Percentiles rank a stretch among this genome's conserved stretches.
Conservation (phyloP, 106 monocot species). For the Acorus gramineus region DNA sequence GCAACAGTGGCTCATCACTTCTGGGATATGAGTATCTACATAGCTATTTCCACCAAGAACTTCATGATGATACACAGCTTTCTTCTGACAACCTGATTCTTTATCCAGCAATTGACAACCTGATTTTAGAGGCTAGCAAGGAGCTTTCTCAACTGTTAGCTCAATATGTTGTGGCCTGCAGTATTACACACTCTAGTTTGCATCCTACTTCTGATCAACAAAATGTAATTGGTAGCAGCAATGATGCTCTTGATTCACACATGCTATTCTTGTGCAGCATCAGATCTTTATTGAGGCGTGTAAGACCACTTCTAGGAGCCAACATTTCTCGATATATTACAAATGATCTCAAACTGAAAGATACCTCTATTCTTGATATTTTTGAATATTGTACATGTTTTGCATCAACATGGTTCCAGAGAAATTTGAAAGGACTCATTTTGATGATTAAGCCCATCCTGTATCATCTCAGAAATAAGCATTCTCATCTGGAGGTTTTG, state of each 20-base stretch:
- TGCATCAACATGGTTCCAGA: conserved; percentile 43
- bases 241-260: conserved; percentile 1
- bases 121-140: conserved; percentile 38
- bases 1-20: conserved; percentile 39
- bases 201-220: conserved; percentile 10
- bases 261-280: conserved; percentile 21
- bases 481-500: conserved; percentile 33
- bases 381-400: conserved; percentile 47
- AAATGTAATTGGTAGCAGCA: conserved; percentile 8
- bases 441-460: conserved; percentile 33
- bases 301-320: conserved; percentile 35
- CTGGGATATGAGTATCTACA: conserved; percentile 44
- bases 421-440: conserved; percentile 46
- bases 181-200: conserved; percentile 29
- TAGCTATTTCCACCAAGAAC: conserved; percentile 8
- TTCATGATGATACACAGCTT: conserved; percentile 13
- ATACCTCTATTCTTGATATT: conserved; percentile 41
- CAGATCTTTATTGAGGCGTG: conserved; percentile 22
- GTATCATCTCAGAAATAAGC: conserved; percentile 14
- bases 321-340: conserved; percentile 4
- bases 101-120: conserved; percentile 7
- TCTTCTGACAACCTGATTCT: conserved; percentile 4
- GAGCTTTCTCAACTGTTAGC: conserved; percentile 42
- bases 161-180: conserved; percentile 35
- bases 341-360: conserved; percentile 15